These are phyloP conservation scores for Candida albicans DNA, from an alignment of 1,139 yeast genomes.

Conservation along the genomic window DNA sequence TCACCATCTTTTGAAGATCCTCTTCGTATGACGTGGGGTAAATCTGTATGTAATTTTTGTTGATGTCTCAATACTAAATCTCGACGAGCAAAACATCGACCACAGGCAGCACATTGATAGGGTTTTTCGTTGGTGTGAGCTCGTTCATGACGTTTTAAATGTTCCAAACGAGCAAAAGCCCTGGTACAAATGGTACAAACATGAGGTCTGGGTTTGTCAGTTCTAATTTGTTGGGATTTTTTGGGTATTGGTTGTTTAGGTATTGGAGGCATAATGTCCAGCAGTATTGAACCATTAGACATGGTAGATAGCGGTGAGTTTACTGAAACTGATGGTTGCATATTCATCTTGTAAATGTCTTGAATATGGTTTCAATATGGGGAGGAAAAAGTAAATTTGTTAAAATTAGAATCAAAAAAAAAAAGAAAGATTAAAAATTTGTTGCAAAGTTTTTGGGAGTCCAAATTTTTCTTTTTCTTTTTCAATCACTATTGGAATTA, in stretches of 20 bases:
- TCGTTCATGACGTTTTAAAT: conserved; percentile 88
- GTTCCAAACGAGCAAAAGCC: conserved; percentile 94
- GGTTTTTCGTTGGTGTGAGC: conserved; percentile 98
- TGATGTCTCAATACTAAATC: conserved; percentile 51
- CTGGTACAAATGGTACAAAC: conserved; percentile 91
- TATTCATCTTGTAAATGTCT: conserved; percentile 4
- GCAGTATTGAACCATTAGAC: conserved; percentile 5
- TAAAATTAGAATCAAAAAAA: neutral
- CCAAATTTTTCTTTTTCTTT: neutral
- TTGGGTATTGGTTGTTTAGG: conserved; percentile 74
- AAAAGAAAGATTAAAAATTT: neutral
- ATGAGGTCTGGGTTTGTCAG: conserved; percentile 90
- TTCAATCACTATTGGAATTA: neutral
- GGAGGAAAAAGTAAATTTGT: neutral
- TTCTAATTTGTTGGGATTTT: conserved; percentile 78
- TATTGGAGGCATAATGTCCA: conserved; percentile 1
- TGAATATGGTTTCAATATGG: too few species aligned
- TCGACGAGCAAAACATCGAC: conserved; percentile 50
- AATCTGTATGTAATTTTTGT: conserved; percentile 38
- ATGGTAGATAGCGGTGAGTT: conserved; percentile 10
- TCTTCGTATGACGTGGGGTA: conserved; percentile 26
- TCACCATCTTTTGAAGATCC: conserved; percentile 19
- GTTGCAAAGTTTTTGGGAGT: neutral
- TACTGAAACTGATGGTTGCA: conserved; percentile 11
- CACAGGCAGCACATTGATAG: conserved; percentile 58